Conservation (phyloP, 1,139 yeast species). For the Saccharomyces hybrid region DNA sequence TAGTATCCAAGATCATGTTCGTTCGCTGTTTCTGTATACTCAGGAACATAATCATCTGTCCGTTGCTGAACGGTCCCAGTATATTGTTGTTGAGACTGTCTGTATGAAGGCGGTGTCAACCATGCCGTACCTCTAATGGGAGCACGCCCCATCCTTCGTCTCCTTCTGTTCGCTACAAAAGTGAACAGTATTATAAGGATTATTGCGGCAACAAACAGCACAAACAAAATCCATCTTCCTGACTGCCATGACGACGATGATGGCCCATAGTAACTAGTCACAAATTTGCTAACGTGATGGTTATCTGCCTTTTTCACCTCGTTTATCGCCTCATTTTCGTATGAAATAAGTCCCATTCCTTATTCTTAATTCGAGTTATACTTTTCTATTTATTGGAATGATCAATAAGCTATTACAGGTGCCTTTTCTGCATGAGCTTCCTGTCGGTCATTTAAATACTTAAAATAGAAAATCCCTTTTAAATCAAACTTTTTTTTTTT, state of each 20-base stretch:
- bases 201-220: conserved; percentile 39
- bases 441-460: neutral
- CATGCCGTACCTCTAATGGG: conserved; percentile 81
- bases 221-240: conserved; percentile 41
- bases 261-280: neutral
- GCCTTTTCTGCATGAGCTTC: neutral
- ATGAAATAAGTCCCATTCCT: neutral
- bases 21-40: conserved; percentile 56
- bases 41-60: conserved; percentile 48
- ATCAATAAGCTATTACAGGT: neutral
- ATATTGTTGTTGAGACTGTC: conserved; percentile 58
- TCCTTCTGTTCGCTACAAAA: conserved; percentile 44
- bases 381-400: neutral
- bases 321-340: neutral
- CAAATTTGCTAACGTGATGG: neutral
- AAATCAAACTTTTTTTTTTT: neutral
- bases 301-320: neutral
- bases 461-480: conserved; percentile 1
- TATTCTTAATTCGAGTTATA: neutral
- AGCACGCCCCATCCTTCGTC: conserved; percentile 51
- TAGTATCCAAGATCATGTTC: conserved; percentile 77
- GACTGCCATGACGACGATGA: conserved; percentile 14
- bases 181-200: conserved; percentile 38
- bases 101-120: conserved; percentile 81
- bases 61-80: conserved; percentile 27